Evolutionary conservation across 2,329 filamentous ascomycete species (phyloP).

Genomic region (Nakataea oryzae): DNA sequence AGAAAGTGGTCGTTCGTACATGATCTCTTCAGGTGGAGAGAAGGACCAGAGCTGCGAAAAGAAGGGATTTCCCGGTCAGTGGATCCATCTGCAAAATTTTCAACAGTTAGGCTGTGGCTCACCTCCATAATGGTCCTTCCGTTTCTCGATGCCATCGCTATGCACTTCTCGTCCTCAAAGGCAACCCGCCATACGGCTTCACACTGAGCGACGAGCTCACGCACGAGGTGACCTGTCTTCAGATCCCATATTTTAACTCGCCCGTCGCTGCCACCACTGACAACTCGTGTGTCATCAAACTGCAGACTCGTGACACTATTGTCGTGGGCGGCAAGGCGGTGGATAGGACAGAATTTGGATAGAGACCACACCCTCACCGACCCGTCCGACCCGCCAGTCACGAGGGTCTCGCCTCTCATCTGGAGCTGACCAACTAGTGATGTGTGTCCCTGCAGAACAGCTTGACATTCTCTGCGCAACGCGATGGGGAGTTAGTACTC

Average conservation of each 20-base stretch:
- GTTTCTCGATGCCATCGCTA: conserved; percentile 80
- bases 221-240: conserved; percentile 79
- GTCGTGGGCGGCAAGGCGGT: conserved; percentile 90
- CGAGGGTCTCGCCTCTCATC: conserved; percentile 87
- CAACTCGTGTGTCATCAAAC: conserved; percentile 90
- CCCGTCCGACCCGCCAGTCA: conserved; percentile 92
- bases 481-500: background rate
- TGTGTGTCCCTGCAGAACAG: conserved; percentile 91
- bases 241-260: conserved; percentile 97
- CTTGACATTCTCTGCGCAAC: conserved; percentile 57
- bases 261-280: conserved; percentile 94
- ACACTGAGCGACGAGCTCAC: conserved; percentile 82
- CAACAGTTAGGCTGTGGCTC: conserved; percentile 21
- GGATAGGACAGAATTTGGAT: conserved; percentile 81
- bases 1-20: conserved; percentile 41
- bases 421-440: conserved; percentile 94
- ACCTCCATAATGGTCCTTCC: conserved; percentile 97
- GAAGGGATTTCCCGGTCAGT: background rate
- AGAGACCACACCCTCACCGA: conserved; percentile 95
- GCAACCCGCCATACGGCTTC: conserved; percentile 97
- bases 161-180: conserved; percentile 96
- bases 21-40: conserved; percentile 67
- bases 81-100: background rate
- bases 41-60: conserved; percentile 77
- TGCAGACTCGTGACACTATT: conserved; percentile 97